Base-by-base conservation (phyloP, 306 rosid species). In the Prunus campanulata region DNA sequence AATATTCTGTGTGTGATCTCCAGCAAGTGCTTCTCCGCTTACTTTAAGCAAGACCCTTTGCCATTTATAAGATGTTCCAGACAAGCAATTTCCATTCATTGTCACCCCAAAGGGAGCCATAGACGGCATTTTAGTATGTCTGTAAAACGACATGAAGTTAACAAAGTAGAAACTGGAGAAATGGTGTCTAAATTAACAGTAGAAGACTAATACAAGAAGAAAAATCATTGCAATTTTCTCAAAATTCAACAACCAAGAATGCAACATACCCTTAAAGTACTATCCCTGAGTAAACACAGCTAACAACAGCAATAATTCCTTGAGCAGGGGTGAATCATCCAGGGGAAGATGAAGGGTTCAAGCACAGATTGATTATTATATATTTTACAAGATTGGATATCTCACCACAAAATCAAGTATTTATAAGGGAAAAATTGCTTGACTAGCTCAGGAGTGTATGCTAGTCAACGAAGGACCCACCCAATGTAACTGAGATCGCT, bases 21-120 rank as follows among this genome's bases (percentile, higher is more conserved):
- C 99, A 0, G 96, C 96, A 86, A 95, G 97, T 70, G 99, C 99
- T 88, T 95, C 99, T 42, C 99, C 99, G 3, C 94, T 90, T 70
- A 95, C 99, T 89, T 95, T 95, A 78, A 95, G 99, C 87, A 95
- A 89, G 46, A 95, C 97, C 88, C 99, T 90, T 82, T 54, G 78
- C 99, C 99, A 95, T 83, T 87, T 92, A 77, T 12, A 80, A 2
- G 91, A 80, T 62, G 91, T 78, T 72, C 70, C 85, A 24, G 91
- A 74, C 67, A 80, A 55, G 77, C 72, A 81, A 13, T 71, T 66
- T 74, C 88, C 97, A 82, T 74, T 87, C 87, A 90, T 74, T 30
- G 94, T 87, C 65, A 85, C 68, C 42, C 80, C 88, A 79, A 87
- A 81, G 2, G 86, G 75, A 54, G 93, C 78, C 76, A 85, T 67